Percentiles rank a stretch among this genome's conserved stretches.
Conservation (phyloP, 768 basidiomycete species). For the Trametes cubensis region DNA sequence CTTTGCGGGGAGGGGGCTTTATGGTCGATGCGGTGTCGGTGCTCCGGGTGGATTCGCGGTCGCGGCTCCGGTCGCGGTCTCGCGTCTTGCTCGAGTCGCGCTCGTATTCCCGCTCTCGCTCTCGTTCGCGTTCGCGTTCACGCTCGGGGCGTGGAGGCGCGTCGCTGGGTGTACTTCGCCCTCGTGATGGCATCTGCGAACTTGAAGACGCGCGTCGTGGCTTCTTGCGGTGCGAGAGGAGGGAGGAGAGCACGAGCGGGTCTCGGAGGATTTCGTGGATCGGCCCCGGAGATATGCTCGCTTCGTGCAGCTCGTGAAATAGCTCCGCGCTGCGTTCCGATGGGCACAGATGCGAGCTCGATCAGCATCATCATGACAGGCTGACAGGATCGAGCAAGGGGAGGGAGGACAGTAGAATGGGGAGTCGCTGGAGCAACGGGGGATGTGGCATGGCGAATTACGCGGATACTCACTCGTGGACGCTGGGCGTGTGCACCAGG, state of each 20-base stretch:
- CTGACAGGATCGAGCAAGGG: background rate
- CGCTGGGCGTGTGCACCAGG: constrained; percentile 20
- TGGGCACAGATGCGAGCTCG: background rate
- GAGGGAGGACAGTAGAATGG: background rate
- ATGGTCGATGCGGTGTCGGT: constrained; percentile 17
- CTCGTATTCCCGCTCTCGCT: background rate
- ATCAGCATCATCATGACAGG: background rate
- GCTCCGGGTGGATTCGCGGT: constrained; percentile 19
- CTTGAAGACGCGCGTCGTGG: constrained; percentile 40
- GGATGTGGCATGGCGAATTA: too few relatives aligned
- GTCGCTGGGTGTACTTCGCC: constrained; percentile 32
- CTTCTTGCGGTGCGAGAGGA: constrained; percentile 40
- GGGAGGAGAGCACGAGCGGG: constrained; percentile 41
- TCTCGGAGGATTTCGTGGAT: constrained; percentile 48
- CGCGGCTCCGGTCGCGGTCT: constrained; percentile 16
- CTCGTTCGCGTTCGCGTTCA: constrained; percentile 4
- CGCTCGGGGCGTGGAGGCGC: background rate
- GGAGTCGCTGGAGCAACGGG: too few relatives aligned
- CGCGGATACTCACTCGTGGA: constrained; percentile 20
- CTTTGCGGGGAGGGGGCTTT: constrained; percentile 36
- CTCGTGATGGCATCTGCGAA: constrained; percentile 30
- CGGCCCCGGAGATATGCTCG: constrained; percentile 48
- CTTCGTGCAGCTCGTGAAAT: constrained; percentile 41
- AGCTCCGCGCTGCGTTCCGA: constrained; percentile 20
- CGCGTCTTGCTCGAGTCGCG: constrained; percentile 5